Evolutionary conservation across 164 flowering plant species (phyloP).

Genomic region (Tinospora cordifolia): DNA sequence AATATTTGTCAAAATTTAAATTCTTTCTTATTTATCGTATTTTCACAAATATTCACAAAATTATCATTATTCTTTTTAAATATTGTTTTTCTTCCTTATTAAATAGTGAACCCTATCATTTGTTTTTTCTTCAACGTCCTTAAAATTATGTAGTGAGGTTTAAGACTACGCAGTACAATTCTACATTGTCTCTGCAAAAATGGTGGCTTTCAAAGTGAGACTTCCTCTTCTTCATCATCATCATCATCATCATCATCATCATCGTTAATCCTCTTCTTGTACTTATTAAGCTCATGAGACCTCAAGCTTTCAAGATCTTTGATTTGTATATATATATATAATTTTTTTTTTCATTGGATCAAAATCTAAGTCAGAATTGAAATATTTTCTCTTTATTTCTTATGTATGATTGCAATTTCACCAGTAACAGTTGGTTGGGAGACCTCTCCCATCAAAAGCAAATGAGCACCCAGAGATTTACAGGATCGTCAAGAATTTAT

Average conservation of each 20-base stretch:
- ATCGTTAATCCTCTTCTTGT: background rate
- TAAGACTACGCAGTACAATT: background rate
- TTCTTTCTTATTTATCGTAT: too few species aligned
- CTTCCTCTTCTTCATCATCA: background rate
- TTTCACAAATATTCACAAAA: too few species aligned
- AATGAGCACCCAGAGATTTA: slow-evolving; percentile 14
- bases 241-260: too few species aligned
- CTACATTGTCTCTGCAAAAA: background rate
- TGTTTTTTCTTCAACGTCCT: background rate
- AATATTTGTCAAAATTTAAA: too few species aligned
- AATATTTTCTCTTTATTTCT: background rate
- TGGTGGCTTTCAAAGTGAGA: slow-evolving; percentile 13
- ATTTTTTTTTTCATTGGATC: background rate
- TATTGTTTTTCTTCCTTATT: too few species aligned
- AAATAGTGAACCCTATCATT: background rate
- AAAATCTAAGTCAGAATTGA: too few species aligned
- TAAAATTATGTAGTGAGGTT: background rate
- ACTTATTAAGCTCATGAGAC: background rate
- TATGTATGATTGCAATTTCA: slow-evolving; percentile 7
- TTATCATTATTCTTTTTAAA: too few species aligned
- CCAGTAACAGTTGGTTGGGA: slow-evolving; percentile 14
- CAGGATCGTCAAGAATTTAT: too few species aligned
- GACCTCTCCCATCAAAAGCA: slow-evolving; percentile 9
- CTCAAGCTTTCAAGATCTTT: background rate
- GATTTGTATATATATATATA: background rate